These are phyloP conservation scores for Microbotryum saponariae DNA, from an alignment of 1,284 basidiomycete species.

Conservation along the genomic window DNA sequence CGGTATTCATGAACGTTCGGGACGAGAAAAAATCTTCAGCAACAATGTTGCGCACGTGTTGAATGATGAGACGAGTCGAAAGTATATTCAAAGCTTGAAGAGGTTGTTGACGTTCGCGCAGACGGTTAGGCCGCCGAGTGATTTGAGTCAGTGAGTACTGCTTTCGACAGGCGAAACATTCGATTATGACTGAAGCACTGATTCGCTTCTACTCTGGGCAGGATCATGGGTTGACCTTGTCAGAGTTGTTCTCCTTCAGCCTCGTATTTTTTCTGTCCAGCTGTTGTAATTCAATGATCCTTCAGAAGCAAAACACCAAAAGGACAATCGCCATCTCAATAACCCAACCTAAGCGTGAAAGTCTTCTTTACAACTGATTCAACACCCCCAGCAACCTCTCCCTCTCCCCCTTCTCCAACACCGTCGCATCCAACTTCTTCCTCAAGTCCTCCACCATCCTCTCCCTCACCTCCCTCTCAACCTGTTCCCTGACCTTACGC, in stretches of 20 bases:
- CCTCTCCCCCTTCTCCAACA: not conserved
- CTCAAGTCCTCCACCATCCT: constrained; percentile 4
- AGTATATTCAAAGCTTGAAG: constrained; percentile 98
- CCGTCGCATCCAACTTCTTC: not conserved
- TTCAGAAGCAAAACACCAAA: too few species aligned
- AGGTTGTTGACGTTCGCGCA: constrained; percentile 81
- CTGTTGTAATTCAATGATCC: too few species aligned
- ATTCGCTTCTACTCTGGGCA: too few species aligned
- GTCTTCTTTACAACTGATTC: too few species aligned
- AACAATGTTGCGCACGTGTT: constrained; percentile 96
- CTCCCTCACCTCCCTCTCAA: constrained; percentile 5
- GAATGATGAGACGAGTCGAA: constrained; percentile 96
- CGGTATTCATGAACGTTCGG: constrained; percentile 95
- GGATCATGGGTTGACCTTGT: too few species aligned
- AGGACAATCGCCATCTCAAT: too few species aligned
- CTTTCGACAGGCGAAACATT: too few species aligned
- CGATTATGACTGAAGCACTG: too few species aligned
- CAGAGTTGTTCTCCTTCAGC: too few species aligned
- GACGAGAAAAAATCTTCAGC: constrained; percentile 90
- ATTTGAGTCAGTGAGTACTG: constrained; percentile 59
- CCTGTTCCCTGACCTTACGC: not conserved
- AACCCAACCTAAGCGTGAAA: too few species aligned
- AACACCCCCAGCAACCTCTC: too few species aligned
- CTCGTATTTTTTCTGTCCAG: too few species aligned
- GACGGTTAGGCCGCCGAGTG: constrained; percentile 84